Conservation (phyloP, 1,284 basidiomycete genomes). For the Thelephora terrestris region DNA sequence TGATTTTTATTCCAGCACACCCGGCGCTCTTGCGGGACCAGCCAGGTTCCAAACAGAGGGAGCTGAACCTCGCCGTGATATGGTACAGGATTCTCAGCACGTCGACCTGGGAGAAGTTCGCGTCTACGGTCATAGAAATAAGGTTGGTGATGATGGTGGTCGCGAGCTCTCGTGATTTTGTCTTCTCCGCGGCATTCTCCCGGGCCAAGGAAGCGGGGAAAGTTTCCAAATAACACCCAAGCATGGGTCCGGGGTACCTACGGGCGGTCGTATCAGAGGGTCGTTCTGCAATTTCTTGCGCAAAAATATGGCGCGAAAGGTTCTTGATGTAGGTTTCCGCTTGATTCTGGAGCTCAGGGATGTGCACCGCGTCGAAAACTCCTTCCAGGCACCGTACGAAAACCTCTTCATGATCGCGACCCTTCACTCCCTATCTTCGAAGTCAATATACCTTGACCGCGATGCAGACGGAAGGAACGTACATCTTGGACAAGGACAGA, state of each 20-base stretch:
- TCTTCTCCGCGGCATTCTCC: constrained; percentile 49
- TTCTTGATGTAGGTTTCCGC: constrained; percentile 62
- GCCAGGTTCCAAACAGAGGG: constrained; percentile 81
- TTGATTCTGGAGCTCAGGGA: constrained; percentile 59
- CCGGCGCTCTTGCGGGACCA: constrained; percentile 87
- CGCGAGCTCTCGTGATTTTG: constrained; percentile 52
- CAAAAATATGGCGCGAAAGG: constrained; percentile 62
- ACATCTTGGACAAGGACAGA: constrained; percentile 74
- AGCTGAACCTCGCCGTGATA: constrained; percentile 70
- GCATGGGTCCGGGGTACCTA: constrained; percentile 49
- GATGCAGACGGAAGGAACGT: constrained; percentile 13
- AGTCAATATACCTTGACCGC: background rate
- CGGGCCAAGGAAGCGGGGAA: constrained; percentile 63
- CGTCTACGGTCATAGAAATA: constrained; percentile 32
- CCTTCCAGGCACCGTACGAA: constrained; percentile 70
- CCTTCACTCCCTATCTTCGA: constrained; percentile 49
- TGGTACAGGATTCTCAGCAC: constrained; percentile 62
- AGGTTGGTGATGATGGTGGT: constrained; percentile 59
- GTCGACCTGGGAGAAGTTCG: constrained; percentile 40
- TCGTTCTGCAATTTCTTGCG: constrained; percentile 49
- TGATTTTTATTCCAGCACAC: constrained; percentile 72
- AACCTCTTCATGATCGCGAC: constrained; percentile 66
- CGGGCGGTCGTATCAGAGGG: constrained; percentile 44
- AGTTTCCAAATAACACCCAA: constrained; percentile 70
- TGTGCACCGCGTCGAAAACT: constrained; percentile 69